Percentiles rank a stretch among this genome's conserved stretches.
Evolutionary conservation across 2,329 filamentous ascomycete species (phyloP).

Genomic region (Epichloe typhina): DNA sequence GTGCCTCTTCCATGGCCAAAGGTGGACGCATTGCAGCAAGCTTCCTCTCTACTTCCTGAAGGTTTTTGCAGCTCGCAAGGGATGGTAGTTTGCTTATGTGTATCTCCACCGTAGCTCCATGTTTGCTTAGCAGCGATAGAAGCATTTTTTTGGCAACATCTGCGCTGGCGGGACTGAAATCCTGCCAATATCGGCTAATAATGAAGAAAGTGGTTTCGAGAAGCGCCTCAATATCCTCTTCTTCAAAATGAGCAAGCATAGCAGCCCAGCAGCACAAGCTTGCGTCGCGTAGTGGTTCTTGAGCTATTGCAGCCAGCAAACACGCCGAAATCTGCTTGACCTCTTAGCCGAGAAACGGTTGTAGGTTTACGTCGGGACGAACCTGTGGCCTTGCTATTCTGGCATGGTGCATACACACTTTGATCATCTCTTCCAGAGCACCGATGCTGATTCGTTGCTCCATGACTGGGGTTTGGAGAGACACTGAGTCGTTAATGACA

Average conservation of each 20-base stretch:
- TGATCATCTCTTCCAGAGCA: slow-evolving; percentile 81
- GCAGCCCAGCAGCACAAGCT: slow-evolving; percentile 77
- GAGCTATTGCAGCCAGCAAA: slow-evolving; percentile 68
- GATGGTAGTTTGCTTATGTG: slow-evolving; percentile 69
- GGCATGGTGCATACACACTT: slow-evolving; percentile 57
- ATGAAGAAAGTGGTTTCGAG: slow-evolving; percentile 85
- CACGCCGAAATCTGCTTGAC: slow-evolving; percentile 68
- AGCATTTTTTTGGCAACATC: slow-evolving; percentile 51
- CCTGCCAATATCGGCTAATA: slow-evolving; percentile 66
- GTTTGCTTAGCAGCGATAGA: slow-evolving; percentile 47
- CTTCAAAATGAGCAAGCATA: slow-evolving; percentile 61
- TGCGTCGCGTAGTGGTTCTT: slow-evolving; percentile 58
- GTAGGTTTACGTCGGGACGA: slow-evolving; percentile 14
- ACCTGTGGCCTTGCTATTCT: slow-evolving; percentile 77
- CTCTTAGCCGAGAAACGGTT: background rate
- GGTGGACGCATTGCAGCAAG: slow-evolving; percentile 50
- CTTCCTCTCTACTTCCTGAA: slow-evolving; percentile 54
- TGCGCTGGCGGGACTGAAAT: slow-evolving; percentile 48
- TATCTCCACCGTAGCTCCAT: slow-evolving; percentile 47
- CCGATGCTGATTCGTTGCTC: slow-evolving; percentile 69
- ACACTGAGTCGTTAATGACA: slow-evolving; percentile 54
- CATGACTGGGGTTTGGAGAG: slow-evolving; percentile 37
- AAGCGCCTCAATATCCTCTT: slow-evolving; percentile 65
- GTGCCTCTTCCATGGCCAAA: slow-evolving; percentile 4
- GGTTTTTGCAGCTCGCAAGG: slow-evolving; percentile 52